Conservation (phyloP, 257 asterid genomes). For the Scutellaria minor region DNA sequence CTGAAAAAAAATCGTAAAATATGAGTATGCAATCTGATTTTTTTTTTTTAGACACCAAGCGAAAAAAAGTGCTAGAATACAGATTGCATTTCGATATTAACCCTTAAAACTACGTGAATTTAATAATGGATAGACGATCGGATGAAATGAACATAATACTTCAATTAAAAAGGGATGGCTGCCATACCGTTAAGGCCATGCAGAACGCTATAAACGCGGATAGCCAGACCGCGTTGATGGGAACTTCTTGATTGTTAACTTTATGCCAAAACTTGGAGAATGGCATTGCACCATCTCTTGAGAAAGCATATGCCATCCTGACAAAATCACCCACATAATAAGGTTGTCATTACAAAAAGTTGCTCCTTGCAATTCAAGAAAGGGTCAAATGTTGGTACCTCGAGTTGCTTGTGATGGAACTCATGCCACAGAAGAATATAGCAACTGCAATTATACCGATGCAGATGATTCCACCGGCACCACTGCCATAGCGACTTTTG, state of each 20-base stretch:
- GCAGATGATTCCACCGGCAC: constrained; percentile 82
- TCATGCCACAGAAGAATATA: constrained; percentile 93
- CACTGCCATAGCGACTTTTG: constrained; percentile 77
- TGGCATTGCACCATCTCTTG: constrained; percentile 99
- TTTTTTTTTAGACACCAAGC: no score
- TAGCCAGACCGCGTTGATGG: constrained; percentile 84
- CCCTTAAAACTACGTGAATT: no score
- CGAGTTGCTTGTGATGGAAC: constrained; percentile 93
- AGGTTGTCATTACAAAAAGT: neutral
- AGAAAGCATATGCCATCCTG: constrained; percentile 97
- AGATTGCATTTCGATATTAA: no score
- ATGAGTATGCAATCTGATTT: no score
- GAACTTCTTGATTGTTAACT: constrained; percentile 89
- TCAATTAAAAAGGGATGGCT: neutral
- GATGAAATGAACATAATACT: no score
- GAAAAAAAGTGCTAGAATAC: no score
- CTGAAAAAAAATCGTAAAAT: no score
- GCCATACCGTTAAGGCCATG: constrained; percentile 90
- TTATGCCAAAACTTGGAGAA: constrained; percentile 81
- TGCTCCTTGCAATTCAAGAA: constrained; percentile 10
- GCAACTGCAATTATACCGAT: constrained; percentile 77
- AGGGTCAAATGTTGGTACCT: constrained; percentile 51
- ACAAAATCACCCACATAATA: neutral
- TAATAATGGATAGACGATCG: no score
- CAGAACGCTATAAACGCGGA: constrained; percentile 89